Evolutionary conservation across 768 basidiomycete genomes (phyloP), one percentile per base, ranked within the genome.

Genomic region (Cantharellus anzutake): DNA sequence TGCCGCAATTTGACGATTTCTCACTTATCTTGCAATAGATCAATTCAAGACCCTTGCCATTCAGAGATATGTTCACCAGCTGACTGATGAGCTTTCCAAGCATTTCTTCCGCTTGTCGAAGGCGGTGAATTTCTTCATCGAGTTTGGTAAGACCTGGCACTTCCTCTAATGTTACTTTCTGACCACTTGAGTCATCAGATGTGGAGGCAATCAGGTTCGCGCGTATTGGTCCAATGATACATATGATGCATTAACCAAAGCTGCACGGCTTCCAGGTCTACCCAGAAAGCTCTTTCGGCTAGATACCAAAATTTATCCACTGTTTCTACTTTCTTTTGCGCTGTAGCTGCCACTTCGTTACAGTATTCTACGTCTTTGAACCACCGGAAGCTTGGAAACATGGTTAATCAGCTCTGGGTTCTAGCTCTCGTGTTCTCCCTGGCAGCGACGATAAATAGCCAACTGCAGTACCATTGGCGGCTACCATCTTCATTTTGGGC

Each of bases 31-130:
- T 2, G 38, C 4, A 58, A 48, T 56, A 83, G 83, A 80, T 37
- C 82, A 86, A 72, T 83, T 86, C 68, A 77, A 76, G 51, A 80
- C 78, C 65, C 81, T 81, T 2, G 78, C 83, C 39, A 83, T 86
- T 2, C 80, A 85, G 65, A 71, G 81, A 65, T 85, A 86, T 66
- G 75, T 87, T 41, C 56, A 65, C 37, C 82, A 85, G 64, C 73
- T 85, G 4, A 74, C 79, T n/a, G 69, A 71, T 20, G 83, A 86
- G 66, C 81, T 84, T 76, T 82, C 81, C 2, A 79, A 82, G 59
- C 84, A 87, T 64, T 71, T 84, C 14, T 81, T 84, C 60, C 78
- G 73, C 62, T 80, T 87, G 60, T 80, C 80, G 3, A 72, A 78
- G 2, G 80, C 82, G 1, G 70, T 87, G 20, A 76, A 76, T 2